Evolutionary conservation across 768 basidiomycete genomes (phyloP), one percentile per base, ranked within the genome.

Genomic region (Kwoniella bestiolae): DNA sequence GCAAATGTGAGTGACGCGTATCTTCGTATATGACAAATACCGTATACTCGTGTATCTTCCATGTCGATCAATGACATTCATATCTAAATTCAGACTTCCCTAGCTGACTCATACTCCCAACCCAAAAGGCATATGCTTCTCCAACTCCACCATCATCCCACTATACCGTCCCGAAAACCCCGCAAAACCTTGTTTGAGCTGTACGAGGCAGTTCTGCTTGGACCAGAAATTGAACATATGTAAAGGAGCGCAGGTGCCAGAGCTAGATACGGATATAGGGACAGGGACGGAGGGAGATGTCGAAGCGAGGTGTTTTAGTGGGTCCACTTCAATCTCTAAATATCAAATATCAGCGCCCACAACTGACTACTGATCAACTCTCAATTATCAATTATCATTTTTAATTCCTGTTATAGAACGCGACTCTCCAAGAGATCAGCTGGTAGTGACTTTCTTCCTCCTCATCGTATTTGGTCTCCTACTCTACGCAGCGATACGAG

Each of bases 41-140:
- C 28, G 38, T 7, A 38, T 21, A 58, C 23, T 72, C 72, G 60
- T 72, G 47, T 35, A 46, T 75, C n/a, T n/a, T n/a, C n/a, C n/a
- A n/a, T n/a, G n/a, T n/a, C n/a, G n/a, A n/a, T n/a, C n/a, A n/a
- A n/a, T n/a, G n/a, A n/a, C n/a, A n/a, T n/a, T n/a, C n/a, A n/a
- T n/a, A n/a, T n/a, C n/a, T n/a, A n/a, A n/a, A n/a, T n/a, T n/a
- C n/a, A n/a, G n/a, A n/a, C n/a, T n/a, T n/a, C n/a, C n/a, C n/a
- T n/a, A n/a, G n/a, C n/a, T n/a, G n/a, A n/a, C n/a, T n/a, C n/a
- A n/a, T n/a, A n/a, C n/a, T n/a, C n/a, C n/a, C n/a, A n/a, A n/a
- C n/a, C n/a, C n/a, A n/a, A n/a, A n/a, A 96, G 93, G 93, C 82
- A 92, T 94, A 79, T 96, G 94, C 81, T 96, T 94, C 66, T 85